Evolutionary conservation across 2,329 filamentous ascomycete species (phyloP).

Genomic region (Xylariales sp.): DNA sequence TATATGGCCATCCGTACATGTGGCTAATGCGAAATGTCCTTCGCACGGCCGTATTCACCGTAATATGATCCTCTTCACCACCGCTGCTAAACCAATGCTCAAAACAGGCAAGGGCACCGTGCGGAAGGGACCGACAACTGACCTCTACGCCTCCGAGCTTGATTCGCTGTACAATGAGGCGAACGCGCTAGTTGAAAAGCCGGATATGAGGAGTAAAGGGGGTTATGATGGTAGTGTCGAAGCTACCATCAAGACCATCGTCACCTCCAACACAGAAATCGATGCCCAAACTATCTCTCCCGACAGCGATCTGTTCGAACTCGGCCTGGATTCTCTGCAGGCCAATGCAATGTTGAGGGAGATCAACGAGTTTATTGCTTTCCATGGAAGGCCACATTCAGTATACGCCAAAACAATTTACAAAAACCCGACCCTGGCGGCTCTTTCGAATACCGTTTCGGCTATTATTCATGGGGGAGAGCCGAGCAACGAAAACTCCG

Average conservation of each 20-base stretch:
- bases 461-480: conserved; percentile 16
- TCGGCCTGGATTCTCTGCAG: conserved; percentile 43
- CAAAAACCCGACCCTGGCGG: conserved; percentile 33
- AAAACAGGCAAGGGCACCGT: conserved; percentile 53
- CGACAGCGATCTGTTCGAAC: conserved; percentile 38
- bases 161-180: conserved; percentile 48
- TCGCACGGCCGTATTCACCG: conserved; percentile 38
- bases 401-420: conserved; percentile 33
- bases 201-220: background rate
- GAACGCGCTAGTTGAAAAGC: background rate
- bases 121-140: conserved; percentile 48
- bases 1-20: conserved; percentile 39
- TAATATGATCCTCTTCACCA: conserved; percentile 48
- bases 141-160: conserved; percentile 49
- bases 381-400: conserved; percentile 16
- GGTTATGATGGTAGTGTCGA: background rate
- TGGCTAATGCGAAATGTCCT: conserved; percentile 34
- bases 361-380: conserved; percentile 30
- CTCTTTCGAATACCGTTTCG: conserved; percentile 32
- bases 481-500: background rate
- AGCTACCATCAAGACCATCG: conserved; percentile 27
- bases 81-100: conserved; percentile 49
- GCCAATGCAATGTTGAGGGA: conserved; percentile 28
- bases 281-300: conserved; percentile 17
- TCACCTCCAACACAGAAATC: conserved; percentile 34